phyloP scores from a whole-genome alignment of 768 basidiomycete species.

The Rhizopogon vesiculosus region DNA sequence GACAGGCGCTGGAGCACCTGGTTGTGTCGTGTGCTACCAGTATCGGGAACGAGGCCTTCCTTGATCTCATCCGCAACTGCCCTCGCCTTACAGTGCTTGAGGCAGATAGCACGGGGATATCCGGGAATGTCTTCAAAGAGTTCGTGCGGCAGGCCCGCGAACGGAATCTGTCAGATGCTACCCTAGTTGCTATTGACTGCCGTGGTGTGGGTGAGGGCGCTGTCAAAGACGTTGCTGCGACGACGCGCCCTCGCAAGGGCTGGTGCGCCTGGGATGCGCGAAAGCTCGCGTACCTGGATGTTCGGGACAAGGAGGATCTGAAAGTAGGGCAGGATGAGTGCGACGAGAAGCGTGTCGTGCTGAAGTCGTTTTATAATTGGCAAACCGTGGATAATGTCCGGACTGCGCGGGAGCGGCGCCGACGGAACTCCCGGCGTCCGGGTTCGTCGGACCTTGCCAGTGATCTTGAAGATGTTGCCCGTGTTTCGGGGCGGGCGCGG shows the following conservation, averaged over 20 bases:
- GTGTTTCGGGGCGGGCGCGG: constrained; percentile 13
- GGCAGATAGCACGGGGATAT: constrained; percentile 75
- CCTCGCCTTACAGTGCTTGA: constrained; percentile 61
- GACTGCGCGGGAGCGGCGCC: constrained; percentile 59
- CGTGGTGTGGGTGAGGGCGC: constrained; percentile 57
- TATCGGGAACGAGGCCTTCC: constrained; percentile 60
- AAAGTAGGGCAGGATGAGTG: constrained; percentile 79
- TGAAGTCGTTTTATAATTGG: constrained; percentile 86
- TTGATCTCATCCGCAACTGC: constrained; percentile 61
- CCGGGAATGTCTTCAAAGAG: constrained; percentile 53
- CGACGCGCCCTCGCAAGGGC: constrained; percentile 65
- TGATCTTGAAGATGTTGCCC: constrained; percentile 25
- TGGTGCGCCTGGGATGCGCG: constrained; percentile 74
- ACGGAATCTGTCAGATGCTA: constrained; percentile 46
- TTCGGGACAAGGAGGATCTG: constrained; percentile 59
- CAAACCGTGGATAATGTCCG: constrained; percentile 79
- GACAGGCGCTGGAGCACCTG: constrained; percentile 69
- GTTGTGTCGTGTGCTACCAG: constrained; percentile 63
- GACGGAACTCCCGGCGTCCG: constrained; percentile 46
- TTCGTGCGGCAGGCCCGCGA: constrained; percentile 56
- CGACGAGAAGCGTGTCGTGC: constrained; percentile 62
- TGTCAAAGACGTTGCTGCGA: constrained; percentile 54
- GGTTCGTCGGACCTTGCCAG: constrained; percentile 28
- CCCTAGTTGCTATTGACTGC: constrained; percentile 72
- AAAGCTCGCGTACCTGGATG: constrained; percentile 67